Evolutionary conservation across 1,139 yeast genomes (phyloP).

Genomic region (Candida glucosophila): DNA sequence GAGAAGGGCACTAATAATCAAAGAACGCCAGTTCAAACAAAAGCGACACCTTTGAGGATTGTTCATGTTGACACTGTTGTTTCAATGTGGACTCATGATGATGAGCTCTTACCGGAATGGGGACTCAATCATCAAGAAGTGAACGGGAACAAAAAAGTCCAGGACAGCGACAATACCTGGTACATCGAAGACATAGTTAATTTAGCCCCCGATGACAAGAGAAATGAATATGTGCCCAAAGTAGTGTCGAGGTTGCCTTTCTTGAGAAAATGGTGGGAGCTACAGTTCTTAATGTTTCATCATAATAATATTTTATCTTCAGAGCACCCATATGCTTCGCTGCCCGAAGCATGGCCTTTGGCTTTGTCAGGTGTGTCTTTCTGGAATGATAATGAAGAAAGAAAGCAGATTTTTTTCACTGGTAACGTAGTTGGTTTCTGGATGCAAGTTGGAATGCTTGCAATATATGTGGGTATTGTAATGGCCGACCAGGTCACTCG

Average conservation of each 20-base stretch:
- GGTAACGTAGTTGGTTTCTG: conserved; percentile 94
- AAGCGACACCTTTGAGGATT: conserved; percentile 58
- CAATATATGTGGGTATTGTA: conserved; percentile 52
- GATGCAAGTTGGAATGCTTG: conserved; percentile 65
- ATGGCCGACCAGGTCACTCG: conserved; percentile 71
- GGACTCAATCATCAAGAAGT: conserved; percentile 87
- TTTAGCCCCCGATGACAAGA: conserved; percentile 44
- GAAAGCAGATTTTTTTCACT: conserved; percentile 73
- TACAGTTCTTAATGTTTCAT: conserved; percentile 82
- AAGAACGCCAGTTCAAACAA: conserved; percentile 53
- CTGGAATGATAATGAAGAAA: conserved; percentile 70
- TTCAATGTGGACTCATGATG: conserved; percentile 92
- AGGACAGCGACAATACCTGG: conserved; percentile 69
- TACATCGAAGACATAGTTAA: conserved; percentile 62
- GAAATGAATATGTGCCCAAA: conserved; percentile 54
- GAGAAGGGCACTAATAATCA: conserved; percentile 25
- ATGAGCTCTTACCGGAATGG: conserved; percentile 85
- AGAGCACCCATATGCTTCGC: conserved; percentile 94
- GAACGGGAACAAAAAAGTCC: conserved; percentile 81
- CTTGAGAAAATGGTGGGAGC: conserved; percentile 79
- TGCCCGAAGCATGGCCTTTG: conserved; percentile 93
- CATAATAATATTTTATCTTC: conserved; percentile 83
- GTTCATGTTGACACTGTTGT: conserved; percentile 83
- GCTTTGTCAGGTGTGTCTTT: conserved; percentile 87
- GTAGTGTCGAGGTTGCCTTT: conserved; percentile 56